Base-by-base conservation (phyloP, 805 yeast species). In the Soucietia sequanensis region DNA sequence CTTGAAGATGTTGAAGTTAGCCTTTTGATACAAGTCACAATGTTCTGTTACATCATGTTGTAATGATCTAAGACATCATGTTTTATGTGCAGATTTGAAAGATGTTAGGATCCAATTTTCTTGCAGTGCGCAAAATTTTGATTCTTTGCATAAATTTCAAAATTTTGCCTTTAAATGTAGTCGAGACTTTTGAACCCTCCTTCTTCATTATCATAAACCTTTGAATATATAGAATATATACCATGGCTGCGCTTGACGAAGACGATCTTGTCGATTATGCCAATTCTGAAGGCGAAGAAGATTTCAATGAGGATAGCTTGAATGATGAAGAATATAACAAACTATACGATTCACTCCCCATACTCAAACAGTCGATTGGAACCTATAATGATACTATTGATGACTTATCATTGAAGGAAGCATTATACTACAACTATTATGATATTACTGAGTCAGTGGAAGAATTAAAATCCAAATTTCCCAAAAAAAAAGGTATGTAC, bases 361-460 rank as follows among this genome's bases (percentile, higher is more conserved):
- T 43, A 17, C 54, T 76, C 14, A 71, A 68, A 49, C 37, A 50
- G 23, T 46, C 54, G 34, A 44, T 74, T 23, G 52, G 44, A 13
- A 59, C 60, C 6, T 73, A 70, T 44, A 63, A 68, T 35, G 67
- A 72, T 32, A 52, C 54, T 6, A 66, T 76, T 30, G 62, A 66
- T 6, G 82, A 77, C 17, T 47, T 61, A 10, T 76, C 72, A 30
- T 55, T 83, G 40, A 75, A 78, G 47, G 82, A 78, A 43, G 61
- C 77, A 0, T 61, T 84, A 8, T 81, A 81, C 72, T 65, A 64
- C 43, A 76, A 78, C 45, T 80, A 80, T 50, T 73, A 74, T 49
- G 79, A 75, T 27, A 48, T 78, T 4, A 76, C 72, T 4, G 70
- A 70, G 9, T 55, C 86, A 0, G 44, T 80, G 6, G 65, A 59